Conservation (phyloP, 305 asterid species). For the Solanum aculeatissimum region DNA sequence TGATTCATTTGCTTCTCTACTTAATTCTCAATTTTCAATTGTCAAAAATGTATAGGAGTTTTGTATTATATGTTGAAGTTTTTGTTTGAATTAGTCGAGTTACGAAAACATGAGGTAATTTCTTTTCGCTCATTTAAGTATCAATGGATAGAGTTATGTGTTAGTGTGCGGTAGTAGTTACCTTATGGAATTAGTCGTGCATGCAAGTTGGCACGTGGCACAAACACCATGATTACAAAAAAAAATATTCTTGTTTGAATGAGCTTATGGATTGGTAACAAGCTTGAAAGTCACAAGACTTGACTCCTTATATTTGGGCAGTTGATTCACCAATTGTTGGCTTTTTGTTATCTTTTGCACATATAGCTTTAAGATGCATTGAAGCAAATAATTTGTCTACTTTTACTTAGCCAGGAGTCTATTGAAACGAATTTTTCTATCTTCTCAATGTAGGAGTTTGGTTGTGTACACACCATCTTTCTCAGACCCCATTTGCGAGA, state of each 20-base stretch:
- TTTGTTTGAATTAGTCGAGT: background rate
- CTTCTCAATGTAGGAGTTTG: background rate
- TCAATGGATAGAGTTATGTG: background rate
- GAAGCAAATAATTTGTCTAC: background rate
- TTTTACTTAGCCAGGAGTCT: background rate
- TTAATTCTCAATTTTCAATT: no score
- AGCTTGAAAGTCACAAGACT: background rate
- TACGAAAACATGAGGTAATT: background rate
- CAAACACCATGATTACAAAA: background rate
- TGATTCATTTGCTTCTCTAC: background rate
- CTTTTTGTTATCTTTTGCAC: background rate
- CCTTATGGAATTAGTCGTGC: background rate
- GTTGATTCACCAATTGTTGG: background rate
- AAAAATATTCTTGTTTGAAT: background rate
- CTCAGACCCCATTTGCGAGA: background rate
- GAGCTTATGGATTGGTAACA: background rate
- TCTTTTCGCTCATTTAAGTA: background rate
- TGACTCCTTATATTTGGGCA: background rate
- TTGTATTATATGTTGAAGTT: background rate
- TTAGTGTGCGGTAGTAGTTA: background rate
- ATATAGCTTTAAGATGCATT: background rate
- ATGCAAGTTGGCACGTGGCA: accelerated
- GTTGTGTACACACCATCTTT: background rate
- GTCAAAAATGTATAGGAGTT: background rate
- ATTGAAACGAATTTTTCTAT: accelerated